Base-by-base conservation (phyloP, 352 stramenopile genomes). In the Pythium insidiosum region DNA sequence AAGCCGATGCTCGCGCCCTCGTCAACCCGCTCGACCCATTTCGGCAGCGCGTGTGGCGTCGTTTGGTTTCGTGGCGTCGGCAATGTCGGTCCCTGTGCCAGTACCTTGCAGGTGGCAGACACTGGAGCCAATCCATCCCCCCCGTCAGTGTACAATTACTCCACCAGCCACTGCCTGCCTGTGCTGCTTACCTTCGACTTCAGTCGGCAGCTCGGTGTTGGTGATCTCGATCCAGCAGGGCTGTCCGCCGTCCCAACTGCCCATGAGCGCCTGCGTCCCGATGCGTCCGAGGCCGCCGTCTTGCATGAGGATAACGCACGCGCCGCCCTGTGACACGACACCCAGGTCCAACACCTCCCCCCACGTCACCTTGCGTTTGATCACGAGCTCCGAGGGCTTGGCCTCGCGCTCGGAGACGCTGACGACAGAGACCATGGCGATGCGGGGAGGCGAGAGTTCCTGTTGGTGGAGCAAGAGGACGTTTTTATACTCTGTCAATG, bases 1-100 rank as follows among this genome's bases (percentile, higher is more conserved):
- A 88, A 91, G 7, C 79, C 79, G 19, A 88, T 71, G 51, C 75
- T 88, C 11, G 75, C 72, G 38, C 79, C 73, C 79, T 88, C 75
- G 40, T 88, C 78, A 13, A 73, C 62, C 65, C 68, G 76, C 47
- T 85, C 71, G 19, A 88, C 55, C 78, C 78, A 91, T 38, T 79
- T 79, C 4, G 73, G 73, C 13, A 84, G 56, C 15, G 38, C 41
- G 48, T 68, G 52, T n/a, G 60, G 50, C 10, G 53, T 11, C 13
- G 31, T 63, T 42, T 63, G 50, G 18, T 44, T 50, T 35, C 56
- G 66, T 10, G 51, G 60, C 1, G 42, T 52, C 23, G 61, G 54
- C 22, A 58, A 41, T 15, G 60, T 56, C n/a, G 50, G 22, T 21
- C 62, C 44, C 34, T 70, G 58, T 13, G 67, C 70, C 20, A 88